Conservation (phyloP, 176 grass and related monocot genomes). For the Elaeis guineensis region DNA sequence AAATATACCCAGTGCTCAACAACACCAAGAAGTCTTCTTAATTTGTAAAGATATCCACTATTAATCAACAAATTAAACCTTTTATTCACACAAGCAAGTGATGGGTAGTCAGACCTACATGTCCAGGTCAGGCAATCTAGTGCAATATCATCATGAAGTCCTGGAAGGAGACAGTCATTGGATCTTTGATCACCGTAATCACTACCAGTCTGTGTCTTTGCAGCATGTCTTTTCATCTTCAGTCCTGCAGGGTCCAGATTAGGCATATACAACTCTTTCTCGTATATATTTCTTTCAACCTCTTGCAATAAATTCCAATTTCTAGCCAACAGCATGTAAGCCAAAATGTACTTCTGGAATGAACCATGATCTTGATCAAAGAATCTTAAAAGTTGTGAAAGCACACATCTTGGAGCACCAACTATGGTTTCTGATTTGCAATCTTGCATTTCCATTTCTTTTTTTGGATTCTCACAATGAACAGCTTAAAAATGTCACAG, state of each 20-base stretch:
- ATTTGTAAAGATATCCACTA: slow-evolving; percentile 71
- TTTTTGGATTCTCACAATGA: slow-evolving; percentile 10
- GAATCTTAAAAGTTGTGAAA: slow-evolving; percentile 47
- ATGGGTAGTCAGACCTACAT: slow-evolving; percentile 73
- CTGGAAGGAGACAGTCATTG: slow-evolving; percentile 62
- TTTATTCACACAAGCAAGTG: slow-evolving; percentile 70
- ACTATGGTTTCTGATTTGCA: slow-evolving; percentile 39
- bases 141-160: slow-evolving; percentile 71
- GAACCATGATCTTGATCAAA: slow-evolving; percentile 50
- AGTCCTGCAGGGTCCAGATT: slow-evolving; percentile 31
- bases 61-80: slow-evolving; percentile 69
- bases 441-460: slow-evolving; percentile 46
- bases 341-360: slow-evolving; percentile 52
- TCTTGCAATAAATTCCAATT: slow-evolving; percentile 35
- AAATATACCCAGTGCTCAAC: slow-evolving; percentile 86
- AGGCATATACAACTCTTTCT: slow-evolving; percentile 21
- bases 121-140: slow-evolving; percentile 66
- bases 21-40: slow-evolving; percentile 55
- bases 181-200: slow-evolving; percentile 38
- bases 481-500: slow-evolving; percentile 4
- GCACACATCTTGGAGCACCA: slow-evolving; percentile 40
- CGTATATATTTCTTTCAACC: slow-evolving; percentile 18
- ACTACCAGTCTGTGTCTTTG: slow-evolving; percentile 28
- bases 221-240: slow-evolving; percentile 33
- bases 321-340: slow-evolving; percentile 54